These are phyloP conservation scores for Carex sylvatica DNA, from an alignment of 202 grass and related monocot species.

Conservation along the genomic window DNA sequence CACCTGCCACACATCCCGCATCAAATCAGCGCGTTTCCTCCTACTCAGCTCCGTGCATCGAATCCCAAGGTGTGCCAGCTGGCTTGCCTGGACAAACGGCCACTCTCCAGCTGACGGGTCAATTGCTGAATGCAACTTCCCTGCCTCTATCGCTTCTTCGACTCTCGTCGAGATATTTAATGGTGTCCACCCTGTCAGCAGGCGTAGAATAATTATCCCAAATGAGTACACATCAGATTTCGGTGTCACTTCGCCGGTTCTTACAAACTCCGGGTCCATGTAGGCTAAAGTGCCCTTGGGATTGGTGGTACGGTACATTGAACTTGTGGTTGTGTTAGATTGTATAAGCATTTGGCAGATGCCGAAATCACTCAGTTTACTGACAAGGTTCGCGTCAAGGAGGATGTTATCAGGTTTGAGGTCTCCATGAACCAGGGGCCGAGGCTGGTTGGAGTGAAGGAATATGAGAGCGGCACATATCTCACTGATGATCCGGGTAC, in stretches of 20 bases:
- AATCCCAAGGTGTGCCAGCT: constrained; percentile 54
- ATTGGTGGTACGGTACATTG: constrained; percentile 35
- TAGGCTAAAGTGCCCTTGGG: constrained; percentile 36
- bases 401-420: constrained; percentile 73
- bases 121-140: constrained; percentile 41
- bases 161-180: constrained; percentile 42
- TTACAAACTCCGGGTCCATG: constrained; percentile 57
- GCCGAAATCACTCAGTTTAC: constrained; percentile 71
- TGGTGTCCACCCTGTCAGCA: constrained; percentile 53
- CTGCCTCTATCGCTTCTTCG: constrained; percentile 43
- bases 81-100: constrained; percentile 64
- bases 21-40: constrained; percentile 50
- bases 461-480: constrained; percentile 69
- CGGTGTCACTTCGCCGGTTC: constrained; percentile 42
- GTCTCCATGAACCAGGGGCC: constrained; percentile 63
- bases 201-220: constrained; percentile 56
- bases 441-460: constrained; percentile 63
- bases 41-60: constrained; percentile 39
- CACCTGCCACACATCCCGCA: constrained; percentile 40
- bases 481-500: constrained; percentile 56
- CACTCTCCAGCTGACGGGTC: constrained; percentile 55
- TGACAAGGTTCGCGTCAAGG: constrained; percentile 53
- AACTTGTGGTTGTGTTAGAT: constrained; percentile 25
- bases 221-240: constrained; percentile 66
- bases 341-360: constrained; percentile 43